Evolutionary conservation across 768 basidiomycete species (phyloP).

Genomic region (Pulveroboletus sp.): DNA sequence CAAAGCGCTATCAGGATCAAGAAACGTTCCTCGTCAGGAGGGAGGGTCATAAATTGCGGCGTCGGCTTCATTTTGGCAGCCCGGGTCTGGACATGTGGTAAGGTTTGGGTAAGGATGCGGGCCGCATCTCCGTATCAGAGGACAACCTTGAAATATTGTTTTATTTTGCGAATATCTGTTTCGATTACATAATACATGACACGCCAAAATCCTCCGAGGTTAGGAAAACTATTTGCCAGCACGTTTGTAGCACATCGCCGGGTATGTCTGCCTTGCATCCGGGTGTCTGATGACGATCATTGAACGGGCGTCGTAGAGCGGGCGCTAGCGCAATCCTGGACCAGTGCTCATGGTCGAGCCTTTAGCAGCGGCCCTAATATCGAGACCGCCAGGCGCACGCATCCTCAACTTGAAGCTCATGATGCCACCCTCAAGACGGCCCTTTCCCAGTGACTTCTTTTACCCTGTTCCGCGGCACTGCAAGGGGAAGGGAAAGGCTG

Average conservation of each 20-base stretch:
- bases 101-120: not conserved
- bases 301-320: not conserved
- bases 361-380: conserved; percentile 48
- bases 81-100: conserved; percentile 11
- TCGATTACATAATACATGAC: conserved; percentile 19
- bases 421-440: conserved; percentile 27
- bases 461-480: conserved; percentile 47
- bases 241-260: not conserved
- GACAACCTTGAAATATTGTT: no score
- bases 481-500: conserved; percentile 53
- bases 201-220: not conserved
- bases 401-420: conserved; percentile 29
- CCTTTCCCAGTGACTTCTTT: conserved; percentile 49
- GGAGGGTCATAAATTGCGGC: not conserved
- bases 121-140: not conserved
- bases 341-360: conserved; percentile 59
- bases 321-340: conserved; percentile 6
- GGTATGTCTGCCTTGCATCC: conserved; percentile 7
- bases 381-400: conserved; percentile 31
- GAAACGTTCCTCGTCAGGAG: not conserved
- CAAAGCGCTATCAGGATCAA: conserved; percentile 14
- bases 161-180: not conserved
- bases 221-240: conserved; percentile 2
- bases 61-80: conserved; percentile 5
- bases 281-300: not conserved